Base-by-base conservation (phyloP, 805 yeast species). In the Wickerhamiella allomyrinae region DNA sequence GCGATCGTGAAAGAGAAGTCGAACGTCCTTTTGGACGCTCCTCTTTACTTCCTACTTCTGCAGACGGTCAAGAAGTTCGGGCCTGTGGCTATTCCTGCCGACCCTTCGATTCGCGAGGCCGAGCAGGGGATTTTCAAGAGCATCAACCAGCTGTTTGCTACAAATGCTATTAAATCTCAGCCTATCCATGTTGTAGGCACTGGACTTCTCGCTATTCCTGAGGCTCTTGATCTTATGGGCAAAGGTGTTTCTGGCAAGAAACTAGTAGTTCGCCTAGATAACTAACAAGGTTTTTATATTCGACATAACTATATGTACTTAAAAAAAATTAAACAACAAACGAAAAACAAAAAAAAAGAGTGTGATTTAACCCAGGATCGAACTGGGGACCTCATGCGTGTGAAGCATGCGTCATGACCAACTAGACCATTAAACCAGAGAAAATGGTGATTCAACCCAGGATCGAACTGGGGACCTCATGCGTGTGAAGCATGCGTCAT, bases 371-470 rank as follows among this genome's bases (percentile, higher is more conserved):
- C 95, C 95, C 95, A 85, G 95, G 95, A 83, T 87, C 95, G 95
- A 87, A 87, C 95, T 85, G 95, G 95, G 95, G 95, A 86, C 95
- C 85, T 83, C 83, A 91, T 86, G 95, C 95, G 95, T 87, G 96
- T 87, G 84, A 87, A 84, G 95, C 95, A 86, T 89, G 83, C 82
- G 95, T 94, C 95, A 87, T 87, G 77, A 86, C 95, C 95, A 69
- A 86, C 95, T 86, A 86, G 95, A 86, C 95, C 95, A 86, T 44
- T 43, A 36, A 36, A 36, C 39, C 39, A 36, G 29, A 3, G 61
- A 66, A 68, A 59, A 60, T 59, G n/a, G 51, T 85, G 95, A 84
- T 79, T 83, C 77, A 79, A 87, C 95, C 95, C 95, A 85, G 95
- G 95, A 83, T 87, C 95, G 95, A 87, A 87, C 95, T 85, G 95